Evolutionary conservation across 2,329 filamentous ascomycete genomes (phyloP), one percentile per base, ranked within the genome.

Genomic region (Talaromyces sp.): DNA sequence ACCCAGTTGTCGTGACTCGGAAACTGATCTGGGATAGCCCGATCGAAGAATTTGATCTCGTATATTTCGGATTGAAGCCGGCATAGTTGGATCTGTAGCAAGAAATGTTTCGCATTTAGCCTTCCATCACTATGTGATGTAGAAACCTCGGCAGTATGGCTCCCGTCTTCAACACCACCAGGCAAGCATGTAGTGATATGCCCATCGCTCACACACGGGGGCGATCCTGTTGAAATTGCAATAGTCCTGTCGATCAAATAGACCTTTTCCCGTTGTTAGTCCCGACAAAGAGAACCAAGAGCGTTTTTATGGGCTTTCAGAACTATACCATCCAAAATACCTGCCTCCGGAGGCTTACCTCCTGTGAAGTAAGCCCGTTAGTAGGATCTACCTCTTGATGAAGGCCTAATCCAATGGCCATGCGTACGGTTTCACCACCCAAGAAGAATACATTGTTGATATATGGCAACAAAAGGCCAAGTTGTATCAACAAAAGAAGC

Each of bases 221-320:
- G 54, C 2, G 54, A 42, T 42, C 54, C 54, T 56, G 54, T 56
- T 42, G 54, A 56, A 28, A 56, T 56, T 33, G 54, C 54, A 42
- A 56, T 23, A 16, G 54, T 56, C 54, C 54, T 56, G 54, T 56
- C 54, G 33, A 56, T 36, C 54, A 56, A 56, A 56, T 56, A 56
- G 54, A 56, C 54, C 54, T 56, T 56, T 42, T 12, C 33, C 54
- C 54, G 54, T 42, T 36, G 34, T 56, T 56, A 56, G 54, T 56
- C 2, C 54, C 34, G 54, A 56, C 33, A 56, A 42, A 23, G 23
- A 23, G 23, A 23, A 23, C 23, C 23, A 23, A 23, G 23, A 23
- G 33, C 18, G 8, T 40, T 28, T 56, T 56, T 27, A 56, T 42
- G 34, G 34, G n/a, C 54, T 56, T 44, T 56, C 54, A 42, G 30